phyloP scores from a whole-genome alignment of 176 grass and related monocot genomes.

The bread wheat (Triticum aestivum) region IWGSC_CS_RefSeq_v2.1 NC_057813.1:753923041-753923540 shows the following conservation, averaged over 20 bases:
- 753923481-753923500: neutral
- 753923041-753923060: slow-evolving; percentile 23
- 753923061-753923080: slow-evolving; percentile 47
- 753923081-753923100: neutral
- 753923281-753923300: no score
- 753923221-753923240: slow-evolving; percentile 15
- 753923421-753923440: slow-evolving; percentile 36
- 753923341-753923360: slow-evolving; percentile 26
- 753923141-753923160: neutral
- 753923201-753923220: slow-evolving; percentile 5
- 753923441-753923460: slow-evolving; percentile 16
- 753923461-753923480: slow-evolving; percentile 14
- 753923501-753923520: slow-evolving; percentile 42
- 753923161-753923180: slow-evolving; percentile 42
- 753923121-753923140: neutral
- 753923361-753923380: slow-evolving; percentile 34
- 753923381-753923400: slow-evolving; percentile 52
- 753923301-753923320: slow-evolving; percentile 12
- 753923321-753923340: slow-evolving; percentile 42
- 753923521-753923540: slow-evolving; percentile 26
- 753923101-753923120: neutral
- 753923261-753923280: neutral
- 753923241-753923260: slow-evolving; percentile 32
- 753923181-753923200: neutral
- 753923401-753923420: slow-evolving; percentile 22